Evolutionary conservation across 768 basidiomycete genomes (phyloP).

Genomic region (Gyrodon lividus): DNA sequence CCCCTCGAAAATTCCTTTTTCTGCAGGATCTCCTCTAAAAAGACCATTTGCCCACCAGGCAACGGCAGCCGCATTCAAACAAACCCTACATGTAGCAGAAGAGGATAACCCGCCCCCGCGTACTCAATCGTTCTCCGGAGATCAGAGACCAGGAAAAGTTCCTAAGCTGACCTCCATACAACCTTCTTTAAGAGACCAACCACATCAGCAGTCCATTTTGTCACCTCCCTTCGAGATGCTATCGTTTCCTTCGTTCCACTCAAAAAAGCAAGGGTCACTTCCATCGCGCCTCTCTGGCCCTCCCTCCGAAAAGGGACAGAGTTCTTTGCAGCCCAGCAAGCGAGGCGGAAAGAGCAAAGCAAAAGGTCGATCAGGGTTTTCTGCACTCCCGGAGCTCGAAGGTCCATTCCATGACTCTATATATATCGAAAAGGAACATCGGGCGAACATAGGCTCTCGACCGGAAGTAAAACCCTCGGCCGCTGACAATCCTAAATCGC

Average conservation of each 20-base stretch:
- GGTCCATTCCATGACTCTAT: slow-evolving; percentile 38
- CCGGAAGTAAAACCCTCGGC: slow-evolving; percentile 28
- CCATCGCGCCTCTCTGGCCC: not conserved
- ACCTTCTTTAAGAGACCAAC: slow-evolving; percentile 10
- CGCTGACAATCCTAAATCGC: slow-evolving; percentile 51
- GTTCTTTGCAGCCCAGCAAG: not conserved
- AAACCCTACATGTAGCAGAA: slow-evolving; percentile 24
- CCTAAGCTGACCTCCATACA: slow-evolving; percentile 6
- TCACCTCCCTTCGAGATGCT: slow-evolving; percentile 29
- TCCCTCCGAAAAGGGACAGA: not conserved
- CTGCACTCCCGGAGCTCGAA: slow-evolving; percentile 12
- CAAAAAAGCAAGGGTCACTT: slow-evolving; percentile 16
- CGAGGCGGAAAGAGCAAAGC: slow-evolving; percentile 3
- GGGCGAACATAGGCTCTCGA: slow-evolving; percentile 8
- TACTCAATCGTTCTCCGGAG: not conserved
- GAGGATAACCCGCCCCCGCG: slow-evolving; percentile 19
- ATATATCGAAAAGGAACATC: slow-evolving; percentile 31
- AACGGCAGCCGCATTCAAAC: slow-evolving; percentile 19
- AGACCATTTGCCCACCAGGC: slow-evolving; percentile 47
- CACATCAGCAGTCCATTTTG: slow-evolving; percentile 9
- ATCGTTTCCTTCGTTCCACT: slow-evolving; percentile 1
- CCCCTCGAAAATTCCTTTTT: slow-evolving; percentile 30
- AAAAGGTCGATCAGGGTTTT: not conserved
- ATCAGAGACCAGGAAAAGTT: slow-evolving; percentile 18
- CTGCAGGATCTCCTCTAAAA: slow-evolving; percentile 37